Evolutionary conservation across 2,329 filamentous ascomycete genomes (phyloP).

Genomic region (Ilyonectria robusta): DNA sequence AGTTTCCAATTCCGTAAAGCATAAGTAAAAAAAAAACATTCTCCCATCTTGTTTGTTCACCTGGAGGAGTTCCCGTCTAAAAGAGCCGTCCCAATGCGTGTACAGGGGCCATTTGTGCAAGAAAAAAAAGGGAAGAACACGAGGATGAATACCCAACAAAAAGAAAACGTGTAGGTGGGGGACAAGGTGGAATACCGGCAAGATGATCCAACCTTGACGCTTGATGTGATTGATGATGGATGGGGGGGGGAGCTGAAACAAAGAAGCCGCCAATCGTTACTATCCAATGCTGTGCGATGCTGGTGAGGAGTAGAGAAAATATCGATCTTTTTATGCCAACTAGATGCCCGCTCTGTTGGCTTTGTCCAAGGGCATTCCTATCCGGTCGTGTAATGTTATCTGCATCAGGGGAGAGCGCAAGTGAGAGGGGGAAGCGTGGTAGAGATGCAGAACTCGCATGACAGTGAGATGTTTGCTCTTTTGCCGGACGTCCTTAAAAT

Average conservation of each 20-base stretch:
- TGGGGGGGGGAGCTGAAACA: constrained; percentile 12
- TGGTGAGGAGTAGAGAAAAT: constrained; percentile 7
- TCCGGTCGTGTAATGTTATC: constrained; percentile 15
- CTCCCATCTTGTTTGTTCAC: constrained; percentile 11
- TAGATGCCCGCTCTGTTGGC: constrained; percentile 49
- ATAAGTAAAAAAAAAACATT: constrained; percentile 29
- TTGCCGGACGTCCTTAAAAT: constrained; percentile 1
- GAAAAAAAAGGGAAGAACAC: constrained; percentile 30
- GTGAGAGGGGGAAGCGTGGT: not conserved
- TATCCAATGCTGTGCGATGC: constrained; percentile 31
- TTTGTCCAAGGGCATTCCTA: constrained; percentile 15
- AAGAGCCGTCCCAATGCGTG: constrained; percentile 40
- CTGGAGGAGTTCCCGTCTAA: constrained; percentile 35
- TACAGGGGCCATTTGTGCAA: constrained; percentile 35
- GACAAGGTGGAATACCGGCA: not conserved
- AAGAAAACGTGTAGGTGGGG: not conserved
- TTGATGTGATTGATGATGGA: constrained; percentile 4
- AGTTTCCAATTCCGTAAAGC: constrained; percentile 17
- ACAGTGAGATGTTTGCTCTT: constrained; percentile 1
- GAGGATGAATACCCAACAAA: constrained; percentile 22
- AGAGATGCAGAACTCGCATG: not conserved
- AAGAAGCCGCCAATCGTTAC: constrained; percentile 17
- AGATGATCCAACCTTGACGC: not conserved
- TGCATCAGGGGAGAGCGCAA: not conserved
- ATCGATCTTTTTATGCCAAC: constrained; percentile 37